Conservation (phyloP, 306 rosid genomes). For the Luffa aegyptiaca region DNA sequence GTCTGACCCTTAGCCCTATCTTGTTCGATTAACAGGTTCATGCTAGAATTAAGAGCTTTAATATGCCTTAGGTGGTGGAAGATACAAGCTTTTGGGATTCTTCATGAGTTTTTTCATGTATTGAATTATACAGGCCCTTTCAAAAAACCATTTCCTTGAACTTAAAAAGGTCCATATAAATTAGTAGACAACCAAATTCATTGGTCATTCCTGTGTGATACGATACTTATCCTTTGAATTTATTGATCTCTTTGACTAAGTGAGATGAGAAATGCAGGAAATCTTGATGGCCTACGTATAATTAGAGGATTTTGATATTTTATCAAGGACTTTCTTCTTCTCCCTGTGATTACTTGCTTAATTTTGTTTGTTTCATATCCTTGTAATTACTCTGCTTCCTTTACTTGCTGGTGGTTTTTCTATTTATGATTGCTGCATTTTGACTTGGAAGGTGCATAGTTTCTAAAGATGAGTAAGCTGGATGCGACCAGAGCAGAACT, state of each 20-base stretch:
- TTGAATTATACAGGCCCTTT: background rate
- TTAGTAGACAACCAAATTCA: background rate
- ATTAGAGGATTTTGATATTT: background rate
- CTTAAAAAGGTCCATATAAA: background rate
- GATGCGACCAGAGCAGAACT: slow-evolving; percentile 91
- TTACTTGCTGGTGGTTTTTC: background rate
- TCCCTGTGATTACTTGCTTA: background rate
- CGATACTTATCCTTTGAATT: background rate
- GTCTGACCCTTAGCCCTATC: background rate
- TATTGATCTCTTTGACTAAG: background rate
- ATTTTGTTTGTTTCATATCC: background rate
- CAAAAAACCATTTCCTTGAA: background rate
- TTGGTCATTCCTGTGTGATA: background rate
- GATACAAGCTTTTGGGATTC: background rate
- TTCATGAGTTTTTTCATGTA: background rate
- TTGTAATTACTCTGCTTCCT: background rate
- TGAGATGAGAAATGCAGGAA: background rate
- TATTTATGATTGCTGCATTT: slow-evolving; percentile 1
- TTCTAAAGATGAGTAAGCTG: slow-evolving; percentile 68
- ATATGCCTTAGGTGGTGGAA: background rate
- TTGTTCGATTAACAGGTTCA: background rate
- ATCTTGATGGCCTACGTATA: background rate
- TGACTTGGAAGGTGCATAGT: background rate
- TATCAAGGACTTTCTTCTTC: background rate
- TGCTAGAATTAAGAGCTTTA: background rate